phyloP scores from a whole-genome alignment of 2,329 filamentous ascomycete genomes.

The Capronia epimyces region DNA sequence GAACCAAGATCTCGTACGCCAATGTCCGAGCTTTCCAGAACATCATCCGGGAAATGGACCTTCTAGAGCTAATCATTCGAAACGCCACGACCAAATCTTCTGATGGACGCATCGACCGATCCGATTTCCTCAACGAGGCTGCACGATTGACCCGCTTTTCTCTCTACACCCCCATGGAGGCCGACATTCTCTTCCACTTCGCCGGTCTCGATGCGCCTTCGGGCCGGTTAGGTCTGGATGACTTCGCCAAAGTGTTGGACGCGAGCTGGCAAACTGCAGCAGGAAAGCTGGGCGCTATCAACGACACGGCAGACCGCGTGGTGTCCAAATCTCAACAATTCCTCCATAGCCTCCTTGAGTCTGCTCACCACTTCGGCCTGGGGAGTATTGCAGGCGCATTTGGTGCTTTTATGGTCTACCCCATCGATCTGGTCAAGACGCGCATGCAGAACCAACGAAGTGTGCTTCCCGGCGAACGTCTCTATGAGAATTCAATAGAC shows the following conservation, averaged over 20 bases:
- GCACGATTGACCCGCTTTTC: constrained; percentile 88
- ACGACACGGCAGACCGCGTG: constrained; percentile 44
- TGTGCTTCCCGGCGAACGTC: constrained; percentile 70
- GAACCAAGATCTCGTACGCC: constrained; percentile 93
- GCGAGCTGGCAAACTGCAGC: constrained; percentile 73
- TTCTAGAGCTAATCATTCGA: constrained; percentile 87
- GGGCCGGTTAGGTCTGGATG: constrained; percentile 70
- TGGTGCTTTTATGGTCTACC: constrained; percentile 98
- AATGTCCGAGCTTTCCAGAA: constrained; percentile 98
- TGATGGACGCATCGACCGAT: constrained; percentile 88
- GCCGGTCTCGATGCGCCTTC: constrained; percentile 86
- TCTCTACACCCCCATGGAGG: constrained; percentile 96
- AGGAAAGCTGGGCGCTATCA: constrained; percentile 43
- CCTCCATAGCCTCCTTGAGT: constrained; percentile 64
- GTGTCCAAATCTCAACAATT: constrained; percentile 54
- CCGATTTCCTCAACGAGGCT: constrained; percentile 92
- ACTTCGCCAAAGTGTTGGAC: constrained; percentile 94
- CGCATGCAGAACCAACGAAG: constrained; percentile 95
- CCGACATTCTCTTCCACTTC: constrained; percentile 97
- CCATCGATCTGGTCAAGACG: constrained; percentile 97
- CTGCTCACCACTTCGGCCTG: constrained; percentile 81
- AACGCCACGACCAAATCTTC: constrained; percentile 75
- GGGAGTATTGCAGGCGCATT: constrained; percentile 91
- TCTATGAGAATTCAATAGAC: constrained; percentile 97
- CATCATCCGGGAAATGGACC: constrained; percentile 94